Evolutionary conservation across 176 grass and related monocot species (phyloP).

Genomic region (Oryza brachyantha): DNA sequence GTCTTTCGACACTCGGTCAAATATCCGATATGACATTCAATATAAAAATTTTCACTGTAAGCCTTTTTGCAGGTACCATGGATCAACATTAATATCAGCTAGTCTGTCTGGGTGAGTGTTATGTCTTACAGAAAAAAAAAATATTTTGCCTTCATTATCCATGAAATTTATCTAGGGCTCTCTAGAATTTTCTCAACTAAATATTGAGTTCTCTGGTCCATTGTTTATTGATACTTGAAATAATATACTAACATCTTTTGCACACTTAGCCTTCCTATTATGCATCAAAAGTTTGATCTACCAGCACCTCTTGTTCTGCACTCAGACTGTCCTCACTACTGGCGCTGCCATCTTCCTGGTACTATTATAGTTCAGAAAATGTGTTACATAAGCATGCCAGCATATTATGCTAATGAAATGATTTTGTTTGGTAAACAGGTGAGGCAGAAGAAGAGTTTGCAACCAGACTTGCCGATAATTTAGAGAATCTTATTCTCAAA

Average conservation of each 20-base stretch:
- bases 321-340: slow-evolving; percentile 92
- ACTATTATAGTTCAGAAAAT: slow-evolving; percentile 18
- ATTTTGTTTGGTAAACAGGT: slow-evolving; percentile 35
- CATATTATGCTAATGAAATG: slow-evolving; percentile 23
- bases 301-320: slow-evolving; percentile 87
- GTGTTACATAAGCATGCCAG: neutral
- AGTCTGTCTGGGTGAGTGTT: slow-evolving; percentile 74
- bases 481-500: slow-evolving; percentile 95
- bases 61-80: slow-evolving; percentile 72
- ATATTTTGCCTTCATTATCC: neutral
- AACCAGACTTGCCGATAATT: slow-evolving; percentile 76
- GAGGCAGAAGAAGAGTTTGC: slow-evolving; percentile 94
- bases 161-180: too few species aligned
- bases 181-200: neutral
- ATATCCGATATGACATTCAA: too few species aligned
- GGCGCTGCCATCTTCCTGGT: slow-evolving; percentile 93
- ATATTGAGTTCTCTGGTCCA: neutral
- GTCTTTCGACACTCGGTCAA: too few species aligned
- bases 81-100: slow-evolving; percentile 87
- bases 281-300: slow-evolving; percentile 98
- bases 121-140: neutral
- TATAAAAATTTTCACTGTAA: slow-evolving; percentile 18
- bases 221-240: neutral
- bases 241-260: slow-evolving; percentile 22
- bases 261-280: slow-evolving; percentile 65